These are phyloP conservation scores for Aspergillus haitiensis DNA, from an alignment of 495 filamentous ascomycete genomes.

Conservation along the genomic window DNA sequence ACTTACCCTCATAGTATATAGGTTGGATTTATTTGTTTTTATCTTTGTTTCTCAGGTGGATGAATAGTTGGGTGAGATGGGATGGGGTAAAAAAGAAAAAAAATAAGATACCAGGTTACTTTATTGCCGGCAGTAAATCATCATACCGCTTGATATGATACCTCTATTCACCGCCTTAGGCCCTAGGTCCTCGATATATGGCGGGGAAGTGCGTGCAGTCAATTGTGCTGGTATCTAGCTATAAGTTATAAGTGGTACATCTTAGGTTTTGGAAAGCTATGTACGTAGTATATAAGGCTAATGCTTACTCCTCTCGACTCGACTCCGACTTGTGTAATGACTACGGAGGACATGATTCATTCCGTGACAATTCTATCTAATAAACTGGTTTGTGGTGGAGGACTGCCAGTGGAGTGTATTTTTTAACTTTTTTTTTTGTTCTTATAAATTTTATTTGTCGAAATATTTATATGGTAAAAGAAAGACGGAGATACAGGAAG, in stretches of 20 bases:
- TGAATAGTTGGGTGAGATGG: neutral
- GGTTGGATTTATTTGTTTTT: neutral
- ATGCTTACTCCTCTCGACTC: no score
- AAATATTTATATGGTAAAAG: neutral
- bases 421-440: neutral
- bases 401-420: no score
- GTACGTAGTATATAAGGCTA: no score
- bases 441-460: neutral
- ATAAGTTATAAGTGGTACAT: no score
- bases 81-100: constrained; percentile 11
- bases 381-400: no score
- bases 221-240: no score
- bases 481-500: constrained; percentile 1
- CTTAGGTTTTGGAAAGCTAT: no score
- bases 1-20: constrained; percentile 3
- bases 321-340: no score
- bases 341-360: no score
- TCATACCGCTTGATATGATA: neutral
- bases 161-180: neutral
- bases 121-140: constrained; percentile 17
- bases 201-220: no score
- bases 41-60: constrained; percentile 8
- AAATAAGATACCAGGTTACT: neutral
- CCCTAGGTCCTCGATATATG: no score
- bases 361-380: no score